Evolutionary conservation across 2,329 filamentous ascomycete genomes (phyloP).

Genomic region (Cercospora sp.): DNA sequence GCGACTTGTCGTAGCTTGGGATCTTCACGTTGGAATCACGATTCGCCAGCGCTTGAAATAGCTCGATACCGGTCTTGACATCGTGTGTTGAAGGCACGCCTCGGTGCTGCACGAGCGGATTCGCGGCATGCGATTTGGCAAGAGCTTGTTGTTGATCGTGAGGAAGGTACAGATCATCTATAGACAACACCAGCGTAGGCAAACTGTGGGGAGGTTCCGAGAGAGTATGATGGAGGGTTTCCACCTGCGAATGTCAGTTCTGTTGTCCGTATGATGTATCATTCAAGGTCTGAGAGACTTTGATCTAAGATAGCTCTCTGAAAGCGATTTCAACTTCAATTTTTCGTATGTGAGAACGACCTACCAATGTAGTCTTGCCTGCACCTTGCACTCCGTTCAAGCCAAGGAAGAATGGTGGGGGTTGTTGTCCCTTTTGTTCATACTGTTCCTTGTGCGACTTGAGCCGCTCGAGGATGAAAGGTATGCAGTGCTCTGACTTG

Average conservation of each 20-base stretch:
- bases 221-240: conserved; percentile 63
- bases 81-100: conserved; percentile 87
- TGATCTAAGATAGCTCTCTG: background rate
- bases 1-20: conserved; percentile 82
- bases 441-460: conserved; percentile 49
- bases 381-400: conserved; percentile 90
- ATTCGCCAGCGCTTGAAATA: conserved; percentile 61
- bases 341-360: conserved; percentile 24
- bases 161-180: conserved; percentile 86
- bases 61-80: conserved; percentile 59
- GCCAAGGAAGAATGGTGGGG: conserved; percentile 76
- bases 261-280: background rate
- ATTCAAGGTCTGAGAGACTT: background rate
- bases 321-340: background rate
- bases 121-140: conserved; percentile 64
- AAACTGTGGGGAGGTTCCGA: conserved; percentile 58
- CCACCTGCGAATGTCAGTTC: conserved; percentile 49
- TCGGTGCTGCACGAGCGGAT: conserved; percentile 75
- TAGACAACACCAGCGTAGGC: conserved; percentile 70
- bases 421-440: conserved; percentile 37
- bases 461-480: conserved; percentile 69
- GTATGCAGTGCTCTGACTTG: conserved; percentile 74
- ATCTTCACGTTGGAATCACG: conserved; percentile 58
- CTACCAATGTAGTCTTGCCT: conserved; percentile 84
- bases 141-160: conserved; percentile 68